These are phyloP conservation scores for Ganoderma lingzhi DNA, from an alignment of 1,284 basidiomycete species.

Conservation along the genomic window DNA sequence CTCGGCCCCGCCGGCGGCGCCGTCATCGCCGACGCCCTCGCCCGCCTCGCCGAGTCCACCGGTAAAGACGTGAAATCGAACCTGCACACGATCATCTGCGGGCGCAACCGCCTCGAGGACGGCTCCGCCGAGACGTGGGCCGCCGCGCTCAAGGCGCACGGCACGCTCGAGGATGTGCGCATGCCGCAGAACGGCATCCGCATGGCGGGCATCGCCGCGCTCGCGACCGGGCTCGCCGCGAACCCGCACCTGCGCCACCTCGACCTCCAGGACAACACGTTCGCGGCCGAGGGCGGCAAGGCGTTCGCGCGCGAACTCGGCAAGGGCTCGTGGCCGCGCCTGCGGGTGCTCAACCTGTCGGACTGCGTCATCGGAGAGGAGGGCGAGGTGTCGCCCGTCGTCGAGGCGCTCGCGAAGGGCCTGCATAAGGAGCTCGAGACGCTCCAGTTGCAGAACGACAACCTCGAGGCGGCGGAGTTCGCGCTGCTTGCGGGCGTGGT, in stretches of 20 bases:
- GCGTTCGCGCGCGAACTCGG: slow-evolving; percentile 79
- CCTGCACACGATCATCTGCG: slow-evolving; percentile 88
- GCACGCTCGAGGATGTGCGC: slow-evolving; percentile 83
- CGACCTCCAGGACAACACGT: slow-evolving; percentile 97
- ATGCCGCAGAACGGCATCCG: slow-evolving; percentile 98
- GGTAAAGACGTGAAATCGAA: slow-evolving; percentile 67
- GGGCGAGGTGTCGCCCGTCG: slow-evolving; percentile 70
- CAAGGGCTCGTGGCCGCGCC: slow-evolving; percentile 66
- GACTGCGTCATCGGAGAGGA: slow-evolving; percentile 88
- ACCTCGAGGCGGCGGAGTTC: slow-evolving; percentile 80
- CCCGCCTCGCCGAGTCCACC: slow-evolving; percentile 78
- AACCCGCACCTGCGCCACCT: slow-evolving; percentile 79
- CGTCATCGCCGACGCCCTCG: slow-evolving; percentile 87
- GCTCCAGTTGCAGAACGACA: slow-evolving; percentile 90
- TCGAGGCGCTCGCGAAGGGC: slow-evolving; percentile 74
- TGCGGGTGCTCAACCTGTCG: slow-evolving; percentile 87
- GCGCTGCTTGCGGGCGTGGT: slow-evolving; percentile 75
- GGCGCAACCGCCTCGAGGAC: slow-evolving; percentile 94
- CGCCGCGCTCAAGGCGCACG: slow-evolving; percentile 88
- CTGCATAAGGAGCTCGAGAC: slow-evolving; percentile 78
- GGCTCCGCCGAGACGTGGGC: slow-evolving; percentile 89
- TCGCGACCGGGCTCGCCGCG: slow-evolving; percentile 80
- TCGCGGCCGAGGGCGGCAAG: slow-evolving; percentile 77
- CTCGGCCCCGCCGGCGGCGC: slow-evolving; percentile 92
- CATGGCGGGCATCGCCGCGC: slow-evolving; percentile 89